Evolutionary conservation across 768 basidiomycete genomes (phyloP).

Genomic region (Leccinum rimulosum): DNA sequence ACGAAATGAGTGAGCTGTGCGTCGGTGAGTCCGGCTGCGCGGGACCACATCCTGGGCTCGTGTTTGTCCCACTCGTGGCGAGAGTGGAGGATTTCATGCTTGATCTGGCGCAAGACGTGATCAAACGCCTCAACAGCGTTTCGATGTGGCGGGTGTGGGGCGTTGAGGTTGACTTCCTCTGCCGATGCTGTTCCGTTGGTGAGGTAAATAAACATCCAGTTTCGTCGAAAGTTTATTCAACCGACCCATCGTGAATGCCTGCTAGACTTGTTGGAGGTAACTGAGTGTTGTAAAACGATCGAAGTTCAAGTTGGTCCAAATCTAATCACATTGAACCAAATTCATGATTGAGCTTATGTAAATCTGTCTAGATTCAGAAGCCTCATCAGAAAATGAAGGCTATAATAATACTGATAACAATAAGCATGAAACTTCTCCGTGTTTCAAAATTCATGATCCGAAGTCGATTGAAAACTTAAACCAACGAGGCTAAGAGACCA

Average conservation of each 20-base stretch:
- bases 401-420: constrained; percentile 15
- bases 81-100: constrained; percentile 62
- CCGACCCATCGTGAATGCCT: constrained; percentile 25
- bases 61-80: constrained; percentile 72
- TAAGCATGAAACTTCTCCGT: constrained; percentile 26
- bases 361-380: constrained; percentile 1
- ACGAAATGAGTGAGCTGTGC: constrained; percentile 49
- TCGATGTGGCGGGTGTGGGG: constrained; percentile 53
- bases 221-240: constrained; percentile 2
- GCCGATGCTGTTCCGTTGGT: constrained; percentile 45
- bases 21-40: constrained; percentile 53
- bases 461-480: constrained; percentile 11
- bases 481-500: not conserved
- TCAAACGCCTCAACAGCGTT: constrained; percentile 69
- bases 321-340: constrained; percentile 20
- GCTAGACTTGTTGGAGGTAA: constrained; percentile 4
- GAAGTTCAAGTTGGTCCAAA: not conserved
- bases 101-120: constrained; percentile 51
- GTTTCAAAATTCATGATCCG: constrained; percentile 29
- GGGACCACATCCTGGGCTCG: constrained; percentile 58
- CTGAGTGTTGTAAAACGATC: not conserved
- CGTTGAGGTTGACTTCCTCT: constrained; percentile 57
- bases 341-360: constrained; percentile 15
- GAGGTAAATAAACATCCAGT: constrained; percentile 10
- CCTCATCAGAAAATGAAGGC: constrained; percentile 2